These are phyloP conservation scores for Pythium graminicola DNA, from an alignment of 352 stramenopile species.

Conservation along the genomic window DNA sequence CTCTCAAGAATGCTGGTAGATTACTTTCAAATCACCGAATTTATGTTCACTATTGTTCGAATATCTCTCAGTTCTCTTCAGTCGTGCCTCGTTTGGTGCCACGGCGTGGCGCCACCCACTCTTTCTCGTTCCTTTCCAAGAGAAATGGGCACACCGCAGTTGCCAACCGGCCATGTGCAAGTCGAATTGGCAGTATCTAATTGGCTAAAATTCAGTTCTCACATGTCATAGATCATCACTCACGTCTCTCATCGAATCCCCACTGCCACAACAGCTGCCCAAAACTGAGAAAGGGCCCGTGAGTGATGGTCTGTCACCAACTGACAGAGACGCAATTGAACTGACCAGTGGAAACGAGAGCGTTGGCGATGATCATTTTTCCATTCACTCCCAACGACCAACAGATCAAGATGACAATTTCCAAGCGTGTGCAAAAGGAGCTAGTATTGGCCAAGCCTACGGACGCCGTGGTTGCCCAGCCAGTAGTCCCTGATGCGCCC, in stretches of 20 bases:
- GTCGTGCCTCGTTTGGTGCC: neutral
- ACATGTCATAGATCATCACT: conserved; percentile 14
- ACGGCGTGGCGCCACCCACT: neutral
- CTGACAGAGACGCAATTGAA: neutral
- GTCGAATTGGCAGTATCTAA: conserved; percentile 6
- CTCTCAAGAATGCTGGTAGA: conserved; percentile 20
- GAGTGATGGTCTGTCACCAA: conserved; percentile 18
- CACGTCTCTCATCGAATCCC: neutral
- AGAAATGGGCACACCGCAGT: no score
- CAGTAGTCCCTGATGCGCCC: conserved; percentile 2
- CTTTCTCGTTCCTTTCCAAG: conserved; percentile 11
- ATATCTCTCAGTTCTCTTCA: neutral
- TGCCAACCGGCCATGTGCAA: neutral
- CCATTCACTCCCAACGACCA: neutral
- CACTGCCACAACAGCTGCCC: neutral
- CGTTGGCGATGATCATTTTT: conserved; percentile 5
- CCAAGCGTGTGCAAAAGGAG: conserved; percentile 27
- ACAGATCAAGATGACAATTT: conserved; percentile 24
- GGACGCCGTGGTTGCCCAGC: neutral
- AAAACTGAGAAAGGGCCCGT: conserved; percentile 12
- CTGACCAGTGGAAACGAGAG: neutral
- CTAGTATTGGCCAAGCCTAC: conserved; percentile 19
- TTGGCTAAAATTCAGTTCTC: conserved; percentile 19
- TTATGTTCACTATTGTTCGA: conserved; percentile 4
- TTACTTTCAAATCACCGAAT: neutral